Conservation (phyloP, 2,329 filamentous ascomycete species). For the Amphichorda felina region DNA sequence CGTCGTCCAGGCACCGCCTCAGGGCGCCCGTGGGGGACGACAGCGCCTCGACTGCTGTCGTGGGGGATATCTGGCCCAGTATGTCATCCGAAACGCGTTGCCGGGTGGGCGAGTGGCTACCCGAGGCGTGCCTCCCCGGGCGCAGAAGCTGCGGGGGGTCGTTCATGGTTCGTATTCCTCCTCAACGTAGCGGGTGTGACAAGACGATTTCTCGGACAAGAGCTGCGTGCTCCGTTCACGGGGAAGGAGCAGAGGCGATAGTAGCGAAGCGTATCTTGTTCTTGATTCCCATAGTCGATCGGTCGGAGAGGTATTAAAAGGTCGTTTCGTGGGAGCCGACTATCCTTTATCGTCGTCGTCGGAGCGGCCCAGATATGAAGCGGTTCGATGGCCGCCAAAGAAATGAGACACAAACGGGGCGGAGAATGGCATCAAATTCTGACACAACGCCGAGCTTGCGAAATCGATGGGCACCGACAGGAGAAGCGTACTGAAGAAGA, state of each 20-base stretch:
- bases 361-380: too few species aligned
- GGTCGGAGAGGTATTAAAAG: background rate
- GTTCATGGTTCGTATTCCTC: conserved; percentile 14
- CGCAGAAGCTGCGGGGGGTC: conserved; percentile 18
- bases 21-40: conserved; percentile 38
- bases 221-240: conserved; percentile 15
- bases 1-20: conserved; percentile 47
- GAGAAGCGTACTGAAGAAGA: too few species aligned
- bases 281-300: conserved; percentile 11
- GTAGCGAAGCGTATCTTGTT: conserved; percentile 7
- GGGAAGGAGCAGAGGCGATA: conserved; percentile 18
- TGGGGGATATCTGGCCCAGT: conserved; percentile 47
- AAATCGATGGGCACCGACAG: too few species aligned
- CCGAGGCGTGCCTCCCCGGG: conserved; percentile 19
- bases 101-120: conserved; percentile 29
- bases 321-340: background rate
- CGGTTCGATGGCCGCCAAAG: too few species aligned
- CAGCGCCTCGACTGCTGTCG: conserved; percentile 48
- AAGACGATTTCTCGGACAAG: background rate
- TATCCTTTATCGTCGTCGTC: background rate
- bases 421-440: background rate
- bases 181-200: background rate
- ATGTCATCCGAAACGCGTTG: conserved; percentile 42
- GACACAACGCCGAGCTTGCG: background rate
- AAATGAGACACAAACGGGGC: background rate